Evolutionary conservation across 192 early-diverging fungal genomes (phyloP), one percentile per base, ranked within the genome.

Genomic region (Linnemannia exigua): DNA sequence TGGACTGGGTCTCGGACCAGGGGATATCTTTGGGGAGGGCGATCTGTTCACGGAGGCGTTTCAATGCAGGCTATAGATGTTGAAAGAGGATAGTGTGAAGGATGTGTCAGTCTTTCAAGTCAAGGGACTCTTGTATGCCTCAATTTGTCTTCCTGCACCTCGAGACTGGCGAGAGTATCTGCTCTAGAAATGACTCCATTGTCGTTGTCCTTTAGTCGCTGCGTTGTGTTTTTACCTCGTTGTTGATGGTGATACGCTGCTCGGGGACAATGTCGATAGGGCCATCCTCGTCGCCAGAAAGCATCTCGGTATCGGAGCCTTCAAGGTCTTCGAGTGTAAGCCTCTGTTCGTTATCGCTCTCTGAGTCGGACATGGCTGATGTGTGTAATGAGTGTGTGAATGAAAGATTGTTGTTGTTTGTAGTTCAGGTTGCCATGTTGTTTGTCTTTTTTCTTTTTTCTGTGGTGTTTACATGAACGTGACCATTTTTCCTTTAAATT

Each of bases 1-100:
- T 87, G 14, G 89, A 89, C 82, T 93, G 93, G 31, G 92, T 93
- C 73, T 95, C 93, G 54, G 94, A 92, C 95, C 95, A 95, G 8
- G 91, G 89, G 46, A 94, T 81, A 68, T 91, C 46, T 19, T 74
- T 80, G 22, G 84, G 87, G 35, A 94, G 89, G 38, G 90, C 92
- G 33, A 95, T 89, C 72, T 92, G 89, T 72, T 94, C 90, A 14
- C 84, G 75, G 15, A 94, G 88, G 63, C 91, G 91, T 63, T 84
- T 87, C 81, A 95, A 87, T 33, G 91, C 95, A 36, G 87, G 90
- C 91, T 93, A 41, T 46, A 31, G n/a, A 72, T 67, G 47, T 58
- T 11, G 22, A 28, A 58, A 58, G 54, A 7, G 1, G 54, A 25
- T n/a, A 44, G 41, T 3, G 41, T 44, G n/a, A 11, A 58, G 28